Evolutionary conservation across 192 early-diverging fungal species (phyloP), one percentile per base, ranked within the genome.

Genomic region (Gigaspora rosea): DNA sequence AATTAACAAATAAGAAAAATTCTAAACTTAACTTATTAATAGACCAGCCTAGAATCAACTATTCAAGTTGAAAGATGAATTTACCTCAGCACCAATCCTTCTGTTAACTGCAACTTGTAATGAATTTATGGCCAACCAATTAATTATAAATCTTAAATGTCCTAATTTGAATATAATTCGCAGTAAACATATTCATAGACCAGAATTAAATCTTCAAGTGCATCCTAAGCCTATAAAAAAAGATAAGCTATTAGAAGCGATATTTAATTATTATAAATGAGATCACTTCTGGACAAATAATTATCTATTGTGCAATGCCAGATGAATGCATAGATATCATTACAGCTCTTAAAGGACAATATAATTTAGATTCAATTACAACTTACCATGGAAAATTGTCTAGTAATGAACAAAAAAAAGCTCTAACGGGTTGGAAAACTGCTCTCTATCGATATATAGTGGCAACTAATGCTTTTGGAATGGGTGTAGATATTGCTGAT

Each of bases 391-490:
- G 65, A 20, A 22, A 67, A 48, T 22, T 67, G 47, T 8, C 22
- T 47, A 48, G 65, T 18, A 8, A 2, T 41, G 36, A 41, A 3
- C 36, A 41, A 41, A 41, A 41, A 41, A 41, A 2, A 41, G 5
- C 36, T 41, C 5, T 41, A 41, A 41, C 36, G 5, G 36, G 36
- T 41, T 41, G 36, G 36, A 41, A 2, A 41, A 41, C 36, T 41
- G 36, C 2, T 3, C 36, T 41, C 5, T 41, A 41, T 41, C 5
- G 5, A 3, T 41, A 41, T 41, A 41, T 41, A 41, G 36, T 41
- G 5, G 36, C 36, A 41, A 41, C 36, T 41, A 35, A 20, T 93
- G n/a, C 92, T 36, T 67, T 47, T 47, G 51, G 2, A 54, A 41
- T 41, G 36, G 5, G 36, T 54, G 8, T 15, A 15, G 2, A 54